These are phyloP conservation scores for Bruguiera gymnorhiza DNA, from an alignment of 345 rosid genomes.

Conservation along the genomic window DNA sequence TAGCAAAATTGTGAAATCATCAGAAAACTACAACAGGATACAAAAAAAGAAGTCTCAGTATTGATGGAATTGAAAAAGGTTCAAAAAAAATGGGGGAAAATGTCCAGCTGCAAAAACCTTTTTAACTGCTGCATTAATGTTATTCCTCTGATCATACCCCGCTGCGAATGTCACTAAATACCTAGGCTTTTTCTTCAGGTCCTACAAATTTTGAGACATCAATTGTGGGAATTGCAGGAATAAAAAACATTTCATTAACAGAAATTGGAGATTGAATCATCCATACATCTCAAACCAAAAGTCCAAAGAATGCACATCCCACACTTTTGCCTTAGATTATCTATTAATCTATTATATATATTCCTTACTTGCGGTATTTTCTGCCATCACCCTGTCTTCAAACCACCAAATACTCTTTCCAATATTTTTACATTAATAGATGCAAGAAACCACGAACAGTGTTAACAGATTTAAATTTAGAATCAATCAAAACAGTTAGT, in stretches of 20 bases:
- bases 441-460: no score
- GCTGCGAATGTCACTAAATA: constrained; percentile 84
- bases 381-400: not conserved
- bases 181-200: constrained; percentile 72
- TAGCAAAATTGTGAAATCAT: constrained; percentile 81
- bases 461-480: not conserved
- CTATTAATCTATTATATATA: no score
- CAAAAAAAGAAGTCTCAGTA: constrained; percentile 27
- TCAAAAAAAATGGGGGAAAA: not conserved
- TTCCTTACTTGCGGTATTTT: not conserved
- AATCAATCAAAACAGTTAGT: not conserved
- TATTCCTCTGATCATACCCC: constrained; percentile 66
- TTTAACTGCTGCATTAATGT: constrained; percentile 65
- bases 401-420: not conserved
- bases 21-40: constrained; percentile 60
- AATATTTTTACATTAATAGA: no score
- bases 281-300: not conserved
- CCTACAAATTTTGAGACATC: constrained; percentile 44
- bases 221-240: not conserved
- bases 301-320: not conserved
- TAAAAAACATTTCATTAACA: no score
- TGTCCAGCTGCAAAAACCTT: constrained; percentile 48
- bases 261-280: no score
- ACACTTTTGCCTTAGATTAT: not conserved
- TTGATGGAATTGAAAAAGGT: constrained; percentile 2